Base-by-base conservation (phyloP, 2,329 filamentous ascomycete species). In the Scopulariopsis brevicaulis region DNA sequence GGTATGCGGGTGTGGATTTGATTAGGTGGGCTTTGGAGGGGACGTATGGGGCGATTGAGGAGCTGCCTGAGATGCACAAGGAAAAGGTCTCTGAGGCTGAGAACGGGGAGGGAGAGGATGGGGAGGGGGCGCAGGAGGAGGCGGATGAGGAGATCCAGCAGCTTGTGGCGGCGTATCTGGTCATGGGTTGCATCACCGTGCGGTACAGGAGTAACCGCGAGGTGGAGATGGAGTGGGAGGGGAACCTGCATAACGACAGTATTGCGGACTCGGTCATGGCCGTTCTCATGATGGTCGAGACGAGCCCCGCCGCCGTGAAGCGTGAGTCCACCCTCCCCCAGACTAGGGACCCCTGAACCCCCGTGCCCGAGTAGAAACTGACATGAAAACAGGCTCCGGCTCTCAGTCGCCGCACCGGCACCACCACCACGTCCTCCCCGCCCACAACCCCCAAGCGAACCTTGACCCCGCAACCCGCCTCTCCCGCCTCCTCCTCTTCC, bases 241-340 rank as follows among this genome's bases (percentile, higher is more conserved):
- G 92, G 59, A 99, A 97, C 69, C 89, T 96, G 75, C 86, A 96
- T 67, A 99, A 97, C 70, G 94, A 99, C 67, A 90, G 91, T 60
- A 95, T 99, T 66, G 94, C 94, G n/a, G 94, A 99, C 71, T 91
- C 94, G 18, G 88, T 97, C 58, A 90, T 97, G 79, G 91, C 91
- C 1, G 90, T 96, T 2, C 79, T 99, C 12, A 84, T 96, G 64
- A 92, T 89, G 0, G 89, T 96, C 24, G 94, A 99, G 73, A 95
- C 87, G 71, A 96, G 89, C 57, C 94, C 93, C 5, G 94, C 94
- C 15, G 93, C 94, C 14, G 93, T 99, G 55, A 95, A 94, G 73
- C 89, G 90, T 89, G 78, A 73, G 80, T 56, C 46, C 67, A 64
- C 40, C 65, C 65, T 4, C 59, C 8, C 34, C 34, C 34, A 37